phyloP scores from a whole-genome alignment of 768 basidiomycete species.

The Boletus bicolor region DNA sequence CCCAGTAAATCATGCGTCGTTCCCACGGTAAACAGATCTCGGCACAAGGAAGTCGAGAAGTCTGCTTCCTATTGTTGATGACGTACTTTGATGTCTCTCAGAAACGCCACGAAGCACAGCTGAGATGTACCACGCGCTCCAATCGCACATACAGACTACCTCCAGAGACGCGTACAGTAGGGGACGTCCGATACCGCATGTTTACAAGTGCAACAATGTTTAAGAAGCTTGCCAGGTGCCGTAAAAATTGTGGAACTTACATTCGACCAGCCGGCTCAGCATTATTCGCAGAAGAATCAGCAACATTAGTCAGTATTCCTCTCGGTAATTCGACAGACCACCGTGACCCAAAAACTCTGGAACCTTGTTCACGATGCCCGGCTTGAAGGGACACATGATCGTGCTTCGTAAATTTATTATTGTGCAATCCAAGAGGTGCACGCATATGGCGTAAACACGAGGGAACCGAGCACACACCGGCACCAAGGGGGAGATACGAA shows the following conservation, averaged over 20 bases:
- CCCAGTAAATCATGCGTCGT: not conserved
- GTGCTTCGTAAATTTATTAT: constrained; percentile 1
- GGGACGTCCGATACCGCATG: not conserved
- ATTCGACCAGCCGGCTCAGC: constrained; percentile 1
- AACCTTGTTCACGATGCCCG: not conserved
- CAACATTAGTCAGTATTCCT: constrained; percentile 15
- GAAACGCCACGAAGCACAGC: constrained; percentile 27
- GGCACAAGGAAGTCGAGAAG: constrained; percentile 25
- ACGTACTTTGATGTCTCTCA: constrained; percentile 5
- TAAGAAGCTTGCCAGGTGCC: constrained; percentile 10
- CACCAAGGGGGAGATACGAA: constrained; percentile 4
- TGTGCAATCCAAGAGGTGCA: not conserved
- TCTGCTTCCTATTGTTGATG: constrained; percentile 17
- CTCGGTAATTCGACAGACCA: constrained; percentile 5
- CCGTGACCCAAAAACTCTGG: not conserved
- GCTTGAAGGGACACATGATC: constrained; percentile 1
- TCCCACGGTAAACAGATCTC: constrained; percentile 15
- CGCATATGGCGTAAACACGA: constrained; percentile 1
- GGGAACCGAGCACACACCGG: constrained; percentile 4
- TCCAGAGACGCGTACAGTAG: not conserved
- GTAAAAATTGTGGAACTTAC: constrained; percentile 15
- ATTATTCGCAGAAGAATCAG: constrained; percentile 13
- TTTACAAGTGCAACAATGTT: not conserved
- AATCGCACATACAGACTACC: not conserved
- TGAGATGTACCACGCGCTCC: not conserved